Evolutionary conservation across 2,329 filamentous ascomycete species (phyloP), one percentile per base, ranked within the genome.

Genomic region (Alternaria brassicae): DNA sequence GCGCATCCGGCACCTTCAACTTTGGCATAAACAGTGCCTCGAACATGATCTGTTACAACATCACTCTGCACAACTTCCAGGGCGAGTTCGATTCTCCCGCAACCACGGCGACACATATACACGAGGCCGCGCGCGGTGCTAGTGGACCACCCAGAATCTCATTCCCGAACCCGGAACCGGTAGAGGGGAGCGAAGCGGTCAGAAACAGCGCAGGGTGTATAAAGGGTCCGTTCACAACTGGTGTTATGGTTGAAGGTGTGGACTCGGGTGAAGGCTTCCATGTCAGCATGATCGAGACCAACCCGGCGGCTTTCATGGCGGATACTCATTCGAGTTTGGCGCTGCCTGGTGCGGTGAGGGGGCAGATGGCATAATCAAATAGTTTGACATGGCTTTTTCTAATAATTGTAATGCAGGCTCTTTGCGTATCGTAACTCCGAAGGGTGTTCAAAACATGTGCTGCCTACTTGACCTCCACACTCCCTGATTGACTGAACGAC

Each of bases 31-130:
- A 86, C 77, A 78, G 77, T 27, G 61, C 75, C 13, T 59, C 70
- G 39, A 76, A 81, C 70, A 70, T 75, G 63, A 79, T 81, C 70
- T 81, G 79, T 73, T 80, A 78, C 72, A 82, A 85, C 75, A 85
- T 86, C 72, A 83, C 79, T 32, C 74, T 86, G 42, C 68, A 77
- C 56, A 78, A 78, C 63, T 83, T 86, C 77, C 74, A 76, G 28
- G 84, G 84, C 55, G 77, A 82, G 2, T 86, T 84, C 71, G 70
- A 81, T 63, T 86, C 83, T 3, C 80, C 81, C 0, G 85, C 85
- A 36, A 70, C 69, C 27, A 85, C 84, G 2, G 83, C 84, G 12
- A 87, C 84, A 1, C 85, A 86, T 71, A 83, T 87, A 65, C 84
- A 86, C 73, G 76, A 86, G 69, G 83, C 77, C 6, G 71, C 72